Evolutionary conservation across 2,329 filamentous ascomycete species (phyloP).

Genomic region (Rugonectria rugulosa): DNA sequence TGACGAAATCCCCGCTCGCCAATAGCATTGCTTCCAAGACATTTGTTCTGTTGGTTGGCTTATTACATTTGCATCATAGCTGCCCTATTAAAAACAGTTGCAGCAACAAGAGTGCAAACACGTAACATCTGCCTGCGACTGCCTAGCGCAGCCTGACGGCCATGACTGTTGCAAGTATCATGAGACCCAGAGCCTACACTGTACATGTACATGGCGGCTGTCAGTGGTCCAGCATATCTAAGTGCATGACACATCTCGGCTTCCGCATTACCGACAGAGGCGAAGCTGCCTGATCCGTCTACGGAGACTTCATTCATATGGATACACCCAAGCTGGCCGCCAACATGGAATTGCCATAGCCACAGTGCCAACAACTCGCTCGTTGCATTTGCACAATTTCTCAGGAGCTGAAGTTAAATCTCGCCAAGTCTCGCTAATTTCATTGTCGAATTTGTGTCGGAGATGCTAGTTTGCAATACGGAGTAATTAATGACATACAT

Average conservation of each 20-base stretch:
- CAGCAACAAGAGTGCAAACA: neutral
- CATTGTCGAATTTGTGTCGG: neutral
- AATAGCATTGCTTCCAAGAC: too few relatives aligned
- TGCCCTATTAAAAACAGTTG: neutral
- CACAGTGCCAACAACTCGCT: conserved; percentile 7
- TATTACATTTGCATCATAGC: neutral
- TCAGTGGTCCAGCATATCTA: too few relatives aligned
- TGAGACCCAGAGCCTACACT: too few relatives aligned
- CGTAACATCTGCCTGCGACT: too few relatives aligned
- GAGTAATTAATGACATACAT: neutral
- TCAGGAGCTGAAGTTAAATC: conserved; percentile 3
- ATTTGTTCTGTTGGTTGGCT: too few relatives aligned
- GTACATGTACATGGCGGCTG: too few relatives aligned
- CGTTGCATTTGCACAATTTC: too few relatives aligned
- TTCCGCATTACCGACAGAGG: conserved; percentile 9
- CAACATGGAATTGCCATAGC: conserved; percentile 14
- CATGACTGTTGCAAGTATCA: neutral
- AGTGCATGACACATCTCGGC: neutral
- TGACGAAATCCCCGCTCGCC: neutral
- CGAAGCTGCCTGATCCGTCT: conserved; percentile 4
- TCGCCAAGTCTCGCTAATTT: neutral
- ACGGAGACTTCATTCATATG: too few relatives aligned
- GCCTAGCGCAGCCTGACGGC: neutral
- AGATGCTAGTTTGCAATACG: neutral
- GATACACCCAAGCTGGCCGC: neutral